Percentiles rank a stretch among this genome's conserved stretches.
Conservation (phyloP, 805 yeast species). For the Zygoascus ofunaensis region DNA sequence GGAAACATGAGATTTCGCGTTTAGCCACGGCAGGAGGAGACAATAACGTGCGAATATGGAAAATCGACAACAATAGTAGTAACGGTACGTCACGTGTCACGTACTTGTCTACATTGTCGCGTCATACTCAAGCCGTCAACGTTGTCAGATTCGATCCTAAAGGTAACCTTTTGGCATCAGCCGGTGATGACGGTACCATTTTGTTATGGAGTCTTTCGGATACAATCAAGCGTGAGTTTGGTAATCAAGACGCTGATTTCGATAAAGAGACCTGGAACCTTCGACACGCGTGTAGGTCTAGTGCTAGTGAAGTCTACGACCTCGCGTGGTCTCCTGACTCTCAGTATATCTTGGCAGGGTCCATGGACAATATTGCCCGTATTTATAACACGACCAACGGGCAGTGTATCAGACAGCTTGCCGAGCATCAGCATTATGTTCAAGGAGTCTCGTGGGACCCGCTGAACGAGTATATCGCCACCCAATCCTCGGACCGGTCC, state of each 20-base stretch:
- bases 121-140: constrained; percentile 93
- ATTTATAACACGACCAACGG: constrained; percentile 55
- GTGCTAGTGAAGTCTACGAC: constrained; percentile 77
- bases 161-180: constrained; percentile 68
- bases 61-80: constrained; percentile 14
- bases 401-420: constrained; percentile 45
- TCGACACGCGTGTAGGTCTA: constrained; percentile 47
- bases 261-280: constrained; percentile 67
- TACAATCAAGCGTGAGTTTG: constrained; percentile 44
- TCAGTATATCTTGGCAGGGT: constrained; percentile 68
- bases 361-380: constrained; percentile 80
- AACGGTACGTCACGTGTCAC: constrained; percentile 36
- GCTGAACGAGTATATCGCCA: constrained; percentile 58
- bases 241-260: constrained; percentile 24
- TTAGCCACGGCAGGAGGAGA: constrained; percentile 94
- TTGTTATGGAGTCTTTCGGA: constrained; percentile 58
- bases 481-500: constrained; percentile 85
- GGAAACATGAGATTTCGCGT: constrained; percentile 28
- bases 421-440: constrained; percentile 78
- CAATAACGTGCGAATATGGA: constrained; percentile 60
- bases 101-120: constrained; percentile 70
- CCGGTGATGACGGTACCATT: constrained; percentile 91
- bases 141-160: constrained; percentile 69
- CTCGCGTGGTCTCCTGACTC: constrained; percentile 88
- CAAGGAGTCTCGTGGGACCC: constrained; percentile 99